These are phyloP conservation scores for Meira miltonrushii DNA, from an alignment of 1,284 basidiomycete species.

Conservation along the genomic window DNA sequence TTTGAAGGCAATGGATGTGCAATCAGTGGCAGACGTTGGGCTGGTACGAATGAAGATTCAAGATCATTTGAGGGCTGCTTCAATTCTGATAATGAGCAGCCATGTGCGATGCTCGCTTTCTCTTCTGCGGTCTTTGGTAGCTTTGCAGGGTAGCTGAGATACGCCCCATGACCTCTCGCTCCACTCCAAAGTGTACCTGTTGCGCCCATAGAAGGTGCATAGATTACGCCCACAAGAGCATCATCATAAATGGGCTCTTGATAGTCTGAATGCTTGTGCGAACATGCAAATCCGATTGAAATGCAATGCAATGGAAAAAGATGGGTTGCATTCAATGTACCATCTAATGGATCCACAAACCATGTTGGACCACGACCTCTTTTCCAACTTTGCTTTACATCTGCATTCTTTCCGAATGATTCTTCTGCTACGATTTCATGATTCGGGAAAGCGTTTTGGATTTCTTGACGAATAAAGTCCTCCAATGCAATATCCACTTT, in stretches of 20 bases:
- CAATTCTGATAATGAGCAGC: background rate
- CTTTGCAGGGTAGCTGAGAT: constrained; percentile 20
- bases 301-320: constrained; percentile 14
- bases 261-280: background rate
- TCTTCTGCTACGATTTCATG: constrained; percentile 17
- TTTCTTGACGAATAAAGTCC: constrained; percentile 8
- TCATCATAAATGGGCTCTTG: constrained; percentile 19
- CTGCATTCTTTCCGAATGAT: constrained; percentile 8
- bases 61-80: background rate
- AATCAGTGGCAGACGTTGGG: constrained; percentile 30
- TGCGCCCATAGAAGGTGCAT: constrained; percentile 36
- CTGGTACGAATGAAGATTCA: background rate
- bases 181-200: constrained; percentile 38
- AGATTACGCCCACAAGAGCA: constrained; percentile 43
- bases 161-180: constrained; percentile 28
- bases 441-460: constrained; percentile 1
- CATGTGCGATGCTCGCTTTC: background rate
- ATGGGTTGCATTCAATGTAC: constrained; percentile 17
- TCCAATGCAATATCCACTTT: constrained; percentile 14
- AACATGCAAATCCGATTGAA: constrained; percentile 13
- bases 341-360: constrained; percentile 47
- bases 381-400: background rate
- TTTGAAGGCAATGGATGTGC: constrained; percentile 28
- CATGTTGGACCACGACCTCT: constrained; percentile 32
- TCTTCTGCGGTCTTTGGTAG: background rate